Conservation (phyloP, 2,329 filamentous ascomycete genomes). For the Thermothelomyces thermophilus region DNA sequence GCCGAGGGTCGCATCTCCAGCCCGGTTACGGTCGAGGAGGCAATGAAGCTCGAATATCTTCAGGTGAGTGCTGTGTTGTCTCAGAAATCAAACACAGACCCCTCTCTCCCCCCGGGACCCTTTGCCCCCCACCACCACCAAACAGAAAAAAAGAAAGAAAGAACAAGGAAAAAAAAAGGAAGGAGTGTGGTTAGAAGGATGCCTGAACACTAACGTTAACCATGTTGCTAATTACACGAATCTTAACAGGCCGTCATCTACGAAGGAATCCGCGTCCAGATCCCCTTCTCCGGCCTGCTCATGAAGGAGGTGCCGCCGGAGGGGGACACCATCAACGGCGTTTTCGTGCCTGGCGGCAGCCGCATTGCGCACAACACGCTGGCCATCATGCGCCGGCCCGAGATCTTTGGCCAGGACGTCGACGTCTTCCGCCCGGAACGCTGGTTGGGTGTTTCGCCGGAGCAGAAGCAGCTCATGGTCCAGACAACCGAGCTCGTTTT, state of each 20-base stretch:
- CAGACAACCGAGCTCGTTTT: conserved; percentile 31
- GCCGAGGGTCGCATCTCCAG: conserved; percentile 33
- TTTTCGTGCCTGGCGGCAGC: conserved; percentile 34
- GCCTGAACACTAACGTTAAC: too few relatives aligned
- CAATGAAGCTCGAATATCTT: conserved; percentile 30
- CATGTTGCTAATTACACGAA: too few relatives aligned
- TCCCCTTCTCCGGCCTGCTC: conserved; percentile 26
- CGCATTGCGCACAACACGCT: conserved; percentile 32
- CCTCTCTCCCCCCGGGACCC: too few relatives aligned
- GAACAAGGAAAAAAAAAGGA: too few relatives aligned
- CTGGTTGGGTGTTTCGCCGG: conserved; percentile 31
- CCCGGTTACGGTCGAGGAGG: conserved; percentile 26
- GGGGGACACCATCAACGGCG: conserved; percentile 28
- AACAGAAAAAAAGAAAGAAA: too few relatives aligned
- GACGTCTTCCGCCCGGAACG: conserved; percentile 40
- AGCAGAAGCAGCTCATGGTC: conserved; percentile 6
- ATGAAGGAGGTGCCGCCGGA: conserved; percentile 25
- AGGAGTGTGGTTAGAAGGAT: too few relatives aligned
- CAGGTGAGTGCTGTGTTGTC: too few relatives aligned
- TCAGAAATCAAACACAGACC: too few relatives aligned
- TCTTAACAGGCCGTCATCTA: conserved; percentile 35
- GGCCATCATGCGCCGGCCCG: too few relatives aligned
- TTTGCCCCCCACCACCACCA: too few relatives aligned
- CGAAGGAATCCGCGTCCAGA: conserved; percentile 34
- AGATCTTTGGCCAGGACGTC: conserved; percentile 35